These are phyloP conservation scores for Halophytophthora batemanensis DNA, from an alignment of 352 stramenopile species.

Conservation along the genomic window DNA sequence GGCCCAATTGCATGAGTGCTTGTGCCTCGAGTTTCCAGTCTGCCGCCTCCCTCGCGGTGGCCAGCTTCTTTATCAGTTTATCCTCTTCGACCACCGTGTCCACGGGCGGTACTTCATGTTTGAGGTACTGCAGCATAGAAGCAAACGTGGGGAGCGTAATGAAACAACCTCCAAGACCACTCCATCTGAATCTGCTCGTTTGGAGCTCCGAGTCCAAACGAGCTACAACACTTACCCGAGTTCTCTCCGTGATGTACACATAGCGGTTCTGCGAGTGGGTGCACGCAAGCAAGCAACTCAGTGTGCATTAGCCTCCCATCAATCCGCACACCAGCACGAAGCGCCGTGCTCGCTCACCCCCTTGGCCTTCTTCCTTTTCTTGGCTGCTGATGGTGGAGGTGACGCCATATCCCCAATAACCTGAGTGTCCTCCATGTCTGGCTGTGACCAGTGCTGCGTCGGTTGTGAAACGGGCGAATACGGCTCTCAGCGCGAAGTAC, in stretches of 20 bases:
- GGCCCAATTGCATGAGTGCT: conserved; percentile 58
- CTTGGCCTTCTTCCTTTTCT: conserved; percentile 25
- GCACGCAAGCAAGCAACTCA: not conserved
- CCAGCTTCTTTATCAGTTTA: conserved; percentile 59
- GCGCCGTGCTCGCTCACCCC: conserved; percentile 17
- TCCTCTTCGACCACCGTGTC: conserved; percentile 75
- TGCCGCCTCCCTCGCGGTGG: conserved; percentile 27
- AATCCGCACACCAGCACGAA: not conserved
- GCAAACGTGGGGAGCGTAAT: not conserved
- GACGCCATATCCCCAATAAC: not conserved
- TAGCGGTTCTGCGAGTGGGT: conserved; percentile 69
- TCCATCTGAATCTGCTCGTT: not conserved
- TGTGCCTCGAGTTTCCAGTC: conserved; percentile 72
- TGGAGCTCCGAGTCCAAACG: not conserved
- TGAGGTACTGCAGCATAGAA: conserved; percentile 47
- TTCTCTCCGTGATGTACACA: conserved; percentile 79
- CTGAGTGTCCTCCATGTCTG: conserved; percentile 4
- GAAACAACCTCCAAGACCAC: not conserved
- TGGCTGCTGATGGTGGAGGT: not conserved
- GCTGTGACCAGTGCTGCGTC: not conserved
- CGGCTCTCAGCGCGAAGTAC: not conserved
- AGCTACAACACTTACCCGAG: conserved; percentile 31
- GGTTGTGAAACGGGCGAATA: not conserved
- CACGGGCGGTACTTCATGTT: conserved; percentile 57
- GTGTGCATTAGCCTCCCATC: not conserved